phyloP scores from a whole-genome alignment of 2,329 filamentous ascomycete genomes.

The Aspergillus sergii region DNA sequence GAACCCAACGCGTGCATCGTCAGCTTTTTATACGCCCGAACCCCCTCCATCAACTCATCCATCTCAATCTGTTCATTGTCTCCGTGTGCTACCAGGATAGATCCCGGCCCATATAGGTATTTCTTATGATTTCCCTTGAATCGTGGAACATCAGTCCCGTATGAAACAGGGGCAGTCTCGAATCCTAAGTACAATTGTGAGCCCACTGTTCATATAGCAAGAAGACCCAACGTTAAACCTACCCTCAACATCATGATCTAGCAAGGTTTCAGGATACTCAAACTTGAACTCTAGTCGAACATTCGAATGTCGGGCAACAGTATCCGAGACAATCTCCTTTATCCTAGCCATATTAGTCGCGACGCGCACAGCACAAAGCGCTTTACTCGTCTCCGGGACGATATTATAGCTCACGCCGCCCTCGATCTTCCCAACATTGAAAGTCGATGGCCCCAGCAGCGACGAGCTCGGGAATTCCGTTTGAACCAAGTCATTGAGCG shows the following conservation, averaged over 20 bases:
- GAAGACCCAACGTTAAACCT: neutral
- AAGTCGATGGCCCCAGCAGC: conserved; percentile 43
- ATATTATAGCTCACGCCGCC: conserved; percentile 47
- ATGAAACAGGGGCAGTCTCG: conserved; percentile 39
- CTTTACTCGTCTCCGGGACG: conserved; percentile 41
- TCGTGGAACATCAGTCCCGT: conserved; percentile 45
- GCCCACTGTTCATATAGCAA: neutral
- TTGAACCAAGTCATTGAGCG: conserved; percentile 28
- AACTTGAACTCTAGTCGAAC: conserved; percentile 40
- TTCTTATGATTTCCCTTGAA: conserved; percentile 37
- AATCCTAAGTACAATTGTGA: conserved; percentile 28
- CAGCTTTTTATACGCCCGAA: conserved; percentile 40
- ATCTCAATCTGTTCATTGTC: conserved; percentile 41
- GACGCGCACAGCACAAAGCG: conserved; percentile 45
- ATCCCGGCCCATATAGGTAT: conserved; percentile 45
- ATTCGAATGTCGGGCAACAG: conserved; percentile 35
- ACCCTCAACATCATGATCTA: conserved; percentile 40
- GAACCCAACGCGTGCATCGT: neutral
- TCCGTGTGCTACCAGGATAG: conserved; percentile 44
- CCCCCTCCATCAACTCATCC: conserved; percentile 41
- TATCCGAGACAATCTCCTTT: conserved; percentile 35
- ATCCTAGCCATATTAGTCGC: conserved; percentile 39
- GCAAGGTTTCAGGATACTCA: conserved; percentile 41
- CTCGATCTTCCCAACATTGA: conserved; percentile 44
- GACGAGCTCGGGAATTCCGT: conserved; percentile 38